These are phyloP conservation scores for Pythium aristosporum DNA, from an alignment of 352 stramenopile species.

Conservation along the genomic window DNA sequence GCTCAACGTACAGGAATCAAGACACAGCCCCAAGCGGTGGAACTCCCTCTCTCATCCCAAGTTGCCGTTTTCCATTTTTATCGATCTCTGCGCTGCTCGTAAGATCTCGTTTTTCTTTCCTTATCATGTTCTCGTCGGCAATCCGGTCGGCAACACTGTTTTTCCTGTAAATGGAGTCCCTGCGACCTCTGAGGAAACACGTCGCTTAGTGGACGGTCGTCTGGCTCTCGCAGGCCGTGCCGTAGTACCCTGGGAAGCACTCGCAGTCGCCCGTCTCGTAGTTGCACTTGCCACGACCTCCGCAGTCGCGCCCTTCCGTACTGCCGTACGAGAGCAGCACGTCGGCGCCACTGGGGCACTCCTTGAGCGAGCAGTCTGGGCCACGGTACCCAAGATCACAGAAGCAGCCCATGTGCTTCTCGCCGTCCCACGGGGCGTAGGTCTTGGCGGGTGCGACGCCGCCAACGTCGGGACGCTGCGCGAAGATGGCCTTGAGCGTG, in stretches of 20 bases:
- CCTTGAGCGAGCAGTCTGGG: conserved; percentile 94
- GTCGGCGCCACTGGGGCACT: conserved; percentile 92
- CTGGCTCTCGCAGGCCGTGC: conserved; percentile 88
- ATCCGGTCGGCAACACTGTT: background rate
- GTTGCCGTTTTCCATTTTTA: background rate
- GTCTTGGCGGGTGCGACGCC: background rate
- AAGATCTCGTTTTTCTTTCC: background rate
- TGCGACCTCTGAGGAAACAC: background rate
- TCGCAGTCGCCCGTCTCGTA: conserved; percentile 91
- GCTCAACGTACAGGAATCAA: no score
- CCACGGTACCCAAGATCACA: conserved; percentile 94
- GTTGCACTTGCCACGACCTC: conserved; percentile 95
- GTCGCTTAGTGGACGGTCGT: conserved; percentile 69
- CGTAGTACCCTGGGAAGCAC: conserved; percentile 95
- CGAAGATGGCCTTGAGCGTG: conserved; percentile 86
- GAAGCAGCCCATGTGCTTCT: conserved; percentile 94
- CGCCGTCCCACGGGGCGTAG: conserved; percentile 89
- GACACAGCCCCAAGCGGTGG: no score
- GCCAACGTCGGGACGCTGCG: conserved; percentile 16
- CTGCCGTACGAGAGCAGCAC: conserved; percentile 86
- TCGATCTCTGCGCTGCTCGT: background rate
- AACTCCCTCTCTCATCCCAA: background rate
- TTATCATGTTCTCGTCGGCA: background rate
- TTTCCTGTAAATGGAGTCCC: no score
- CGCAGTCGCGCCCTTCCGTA: conserved; percentile 86